These are phyloP conservation scores for Mycena rosella DNA, from an alignment of 768 basidiomycete species.

Conservation along the genomic window DNA sequence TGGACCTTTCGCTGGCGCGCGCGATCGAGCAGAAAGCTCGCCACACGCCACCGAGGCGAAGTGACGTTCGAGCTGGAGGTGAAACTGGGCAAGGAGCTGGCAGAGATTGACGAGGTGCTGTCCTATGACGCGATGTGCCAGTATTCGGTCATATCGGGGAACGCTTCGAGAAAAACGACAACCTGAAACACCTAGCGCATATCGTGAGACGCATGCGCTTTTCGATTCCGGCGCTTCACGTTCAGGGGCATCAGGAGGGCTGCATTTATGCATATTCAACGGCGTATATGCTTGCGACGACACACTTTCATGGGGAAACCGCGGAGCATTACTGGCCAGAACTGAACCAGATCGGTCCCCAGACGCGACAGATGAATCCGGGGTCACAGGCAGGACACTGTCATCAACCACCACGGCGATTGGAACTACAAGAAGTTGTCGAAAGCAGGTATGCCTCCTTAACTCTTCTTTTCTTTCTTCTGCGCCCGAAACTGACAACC, in stretches of 20 bases:
- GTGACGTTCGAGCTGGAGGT: neutral
- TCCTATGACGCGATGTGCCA: neutral
- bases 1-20: conserved; percentile 23
- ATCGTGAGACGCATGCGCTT: neutral
- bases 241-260: neutral
- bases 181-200: neutral
- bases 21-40: conserved; percentile 25
- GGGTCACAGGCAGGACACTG: neutral
- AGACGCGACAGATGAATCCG: neutral
- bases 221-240: neutral
- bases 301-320: neutral
- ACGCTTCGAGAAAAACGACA: neutral
- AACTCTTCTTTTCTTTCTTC: neutral
- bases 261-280: neutral
- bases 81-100: neutral
- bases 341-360: neutral
- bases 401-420: neutral
- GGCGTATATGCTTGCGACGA: neutral
- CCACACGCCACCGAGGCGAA: neutral
- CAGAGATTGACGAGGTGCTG: neutral
- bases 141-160: neutral
- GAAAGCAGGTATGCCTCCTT: neutral
- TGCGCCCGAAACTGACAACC: neutral
- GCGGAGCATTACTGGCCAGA: too few relatives aligned
- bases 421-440: neutral